phyloP scores from a whole-genome alignment of 2,329 filamentous ascomycete genomes.

The Aspergillus piperis region DNA sequence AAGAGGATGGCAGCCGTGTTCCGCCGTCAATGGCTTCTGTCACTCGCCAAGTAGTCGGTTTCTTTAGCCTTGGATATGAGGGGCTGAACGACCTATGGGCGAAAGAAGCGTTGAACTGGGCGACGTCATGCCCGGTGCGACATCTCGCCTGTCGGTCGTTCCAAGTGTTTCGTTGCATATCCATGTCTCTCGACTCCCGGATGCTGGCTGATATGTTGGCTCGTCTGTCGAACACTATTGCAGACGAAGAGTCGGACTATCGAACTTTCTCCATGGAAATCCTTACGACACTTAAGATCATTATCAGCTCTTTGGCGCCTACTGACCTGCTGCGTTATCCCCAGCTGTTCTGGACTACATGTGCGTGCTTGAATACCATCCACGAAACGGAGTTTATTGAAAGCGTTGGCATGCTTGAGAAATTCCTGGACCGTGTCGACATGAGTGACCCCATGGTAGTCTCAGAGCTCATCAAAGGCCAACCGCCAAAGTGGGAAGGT shows the following conservation, averaged over 20 bases:
- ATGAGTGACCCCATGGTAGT: conserved; percentile 70
- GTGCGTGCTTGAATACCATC: conserved; percentile 93
- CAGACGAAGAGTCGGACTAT: conserved; percentile 90
- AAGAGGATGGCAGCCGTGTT: conserved; percentile 74
- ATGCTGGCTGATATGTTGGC: conserved; percentile 98
- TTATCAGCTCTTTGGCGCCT: conserved; percentile 80
- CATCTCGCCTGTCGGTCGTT: conserved; percentile 96
- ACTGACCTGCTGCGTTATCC: conserved; percentile 84
- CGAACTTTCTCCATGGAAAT: conserved; percentile 99
- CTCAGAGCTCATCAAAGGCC: conserved; percentile 70
- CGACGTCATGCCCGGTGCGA: conserved; percentile 91
- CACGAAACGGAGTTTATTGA: conserved; percentile 95
- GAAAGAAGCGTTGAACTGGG: conserved; percentile 87
- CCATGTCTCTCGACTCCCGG: conserved; percentile 82
- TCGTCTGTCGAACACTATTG: conserved; percentile 91
- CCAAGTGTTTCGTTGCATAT: conserved; percentile 92
- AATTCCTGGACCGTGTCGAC: conserved; percentile 80
- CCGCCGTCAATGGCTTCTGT: conserved; percentile 85
- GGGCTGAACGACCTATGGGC: conserved; percentile 90
- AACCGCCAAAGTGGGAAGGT: conserved; percentile 86
- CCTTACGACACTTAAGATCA: conserved; percentile 85
- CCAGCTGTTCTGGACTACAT: conserved; percentile 96
- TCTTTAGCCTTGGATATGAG: conserved; percentile 82
- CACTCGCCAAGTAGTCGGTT: conserved; percentile 76
- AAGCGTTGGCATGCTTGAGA: conserved; percentile 86